phyloP scores from a whole-genome alignment of 352 stramenopile genomes.

The Phytophthora aleatoria region DNA sequence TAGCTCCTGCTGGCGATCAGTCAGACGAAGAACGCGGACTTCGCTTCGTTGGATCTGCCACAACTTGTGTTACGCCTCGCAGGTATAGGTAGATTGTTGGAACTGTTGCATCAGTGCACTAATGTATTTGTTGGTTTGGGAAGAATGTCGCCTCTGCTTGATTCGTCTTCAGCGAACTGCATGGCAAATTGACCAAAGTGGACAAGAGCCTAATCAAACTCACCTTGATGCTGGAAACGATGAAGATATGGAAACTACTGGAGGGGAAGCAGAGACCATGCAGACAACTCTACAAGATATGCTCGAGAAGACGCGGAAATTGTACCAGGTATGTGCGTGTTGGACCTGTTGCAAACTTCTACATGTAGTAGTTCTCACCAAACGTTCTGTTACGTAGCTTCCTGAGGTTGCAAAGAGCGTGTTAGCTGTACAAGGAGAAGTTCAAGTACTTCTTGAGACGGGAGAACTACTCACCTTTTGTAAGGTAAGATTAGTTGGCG shows the following conservation, averaged over 20 bases:
- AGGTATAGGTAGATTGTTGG: constrained; percentile 22
- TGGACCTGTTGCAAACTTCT: not conserved
- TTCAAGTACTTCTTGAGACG: constrained; percentile 52
- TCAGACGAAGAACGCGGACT: constrained; percentile 46
- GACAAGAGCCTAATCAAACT: not conserved
- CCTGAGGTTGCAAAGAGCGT: constrained; percentile 36
- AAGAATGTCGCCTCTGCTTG: constrained; percentile 33
- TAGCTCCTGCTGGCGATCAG: constrained; percentile 46
- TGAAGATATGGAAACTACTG: not conserved
- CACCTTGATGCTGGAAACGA: constrained; percentile 5
- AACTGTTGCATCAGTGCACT: not conserved
- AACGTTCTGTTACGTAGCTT: constrained; percentile 14
- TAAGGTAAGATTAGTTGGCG: constrained; percentile 24
- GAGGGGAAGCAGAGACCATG: constrained; percentile 13
- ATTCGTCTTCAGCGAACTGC: constrained; percentile 37
- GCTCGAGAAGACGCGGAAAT: constrained; percentile 31
- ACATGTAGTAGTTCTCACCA: not conserved
- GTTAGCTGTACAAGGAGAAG: constrained; percentile 43
- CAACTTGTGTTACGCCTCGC: constrained; percentile 48
- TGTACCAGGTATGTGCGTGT: constrained; percentile 39
- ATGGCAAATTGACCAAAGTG: constrained; percentile 28
- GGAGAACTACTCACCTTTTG: constrained; percentile 41
- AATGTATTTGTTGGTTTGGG: not conserved
- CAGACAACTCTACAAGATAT: constrained; percentile 24
- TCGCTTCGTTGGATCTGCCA: constrained; percentile 42